Conservation (phyloP, 257 asterid species). For the Rehmannia glutinosa region DNA sequence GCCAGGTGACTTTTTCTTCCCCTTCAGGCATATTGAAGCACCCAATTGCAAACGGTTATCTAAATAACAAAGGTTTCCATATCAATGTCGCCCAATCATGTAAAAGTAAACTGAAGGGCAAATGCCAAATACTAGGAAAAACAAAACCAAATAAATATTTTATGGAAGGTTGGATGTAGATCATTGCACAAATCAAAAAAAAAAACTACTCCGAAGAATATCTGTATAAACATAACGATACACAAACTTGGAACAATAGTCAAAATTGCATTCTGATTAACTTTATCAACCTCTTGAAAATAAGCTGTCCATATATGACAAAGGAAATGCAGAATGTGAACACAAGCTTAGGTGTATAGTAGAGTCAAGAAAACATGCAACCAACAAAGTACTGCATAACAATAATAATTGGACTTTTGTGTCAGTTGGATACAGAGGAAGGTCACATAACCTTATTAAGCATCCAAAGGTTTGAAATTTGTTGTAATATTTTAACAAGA, state of each 20-base stretch:
- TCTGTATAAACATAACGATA: background rate
- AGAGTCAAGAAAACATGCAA: background rate
- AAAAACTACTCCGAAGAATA: background rate
- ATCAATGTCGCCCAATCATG: background rate
- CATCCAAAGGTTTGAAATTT: background rate
- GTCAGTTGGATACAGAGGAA: no score
- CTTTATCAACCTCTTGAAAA: background rate
- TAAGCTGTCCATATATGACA: no score
- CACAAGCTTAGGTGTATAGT: background rate
- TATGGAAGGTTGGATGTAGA: background rate
- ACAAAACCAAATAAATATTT: background rate
- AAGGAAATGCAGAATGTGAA: background rate
- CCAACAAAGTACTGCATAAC: background rate
- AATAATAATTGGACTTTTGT: no score
- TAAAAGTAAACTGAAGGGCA: background rate
- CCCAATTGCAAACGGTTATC: constrained; percentile 71
- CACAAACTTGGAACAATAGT: background rate
- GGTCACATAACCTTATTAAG: no score
- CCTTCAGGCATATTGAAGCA: constrained; percentile 52
- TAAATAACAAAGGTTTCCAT: constrained; percentile 10
- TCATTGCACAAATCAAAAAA: background rate
- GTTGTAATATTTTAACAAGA: no score
- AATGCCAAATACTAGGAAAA: background rate
- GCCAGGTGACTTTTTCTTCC: constrained; percentile 67
- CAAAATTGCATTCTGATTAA: background rate